Evolutionary conservation across 805 yeast species (phyloP), one percentile per base, ranked within the genome.

Genomic region (Dipodascopsis uninucleata): DNA sequence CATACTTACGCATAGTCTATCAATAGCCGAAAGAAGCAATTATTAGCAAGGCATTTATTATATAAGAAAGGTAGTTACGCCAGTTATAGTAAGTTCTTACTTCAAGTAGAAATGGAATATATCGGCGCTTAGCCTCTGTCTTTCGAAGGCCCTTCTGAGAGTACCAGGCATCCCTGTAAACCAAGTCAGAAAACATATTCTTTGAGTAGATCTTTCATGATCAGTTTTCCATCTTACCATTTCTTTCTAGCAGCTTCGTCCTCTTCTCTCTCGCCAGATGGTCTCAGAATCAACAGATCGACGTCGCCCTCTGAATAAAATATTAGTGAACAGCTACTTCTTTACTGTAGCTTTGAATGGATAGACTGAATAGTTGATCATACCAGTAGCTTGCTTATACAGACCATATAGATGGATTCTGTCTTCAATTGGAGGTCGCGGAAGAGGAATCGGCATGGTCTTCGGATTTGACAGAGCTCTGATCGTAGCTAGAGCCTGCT

Each of bases 401-500:
- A 86, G 71, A 0, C 95, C 95, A 61, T 86, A 86, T 3, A 86
- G 70, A 52, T 72, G 72, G 46, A 82, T 78, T 26, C 95, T 64
- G 48, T 71, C 76, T 41, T 79, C 82, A 2, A 84, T 74, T 0
- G 93, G 88, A 0, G 95, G 95, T 22, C 89, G 71, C 0, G 89
- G 87, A 23, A 84, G 66, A 4, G 83, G 73, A 10, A 43, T 43
- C 5, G 44, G 36, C 31, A 46, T 16, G 20, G 45, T 29, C 14
- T 41, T 48, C 10, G 56, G 37, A 23, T 45, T 47, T 2, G 90
- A 81, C 33, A 86, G 68, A 1, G 88, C 76, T 50, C 82, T 72
- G 42, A 86, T 83, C 3, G 93, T 85, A 33, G 88, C 71, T 48
- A 86, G 83, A 4, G 95, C 94, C 66, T 82, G 82, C 31, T 77